Conservation (phyloP, 169 alveolate species). For the Eimeria zaria region DNA sequence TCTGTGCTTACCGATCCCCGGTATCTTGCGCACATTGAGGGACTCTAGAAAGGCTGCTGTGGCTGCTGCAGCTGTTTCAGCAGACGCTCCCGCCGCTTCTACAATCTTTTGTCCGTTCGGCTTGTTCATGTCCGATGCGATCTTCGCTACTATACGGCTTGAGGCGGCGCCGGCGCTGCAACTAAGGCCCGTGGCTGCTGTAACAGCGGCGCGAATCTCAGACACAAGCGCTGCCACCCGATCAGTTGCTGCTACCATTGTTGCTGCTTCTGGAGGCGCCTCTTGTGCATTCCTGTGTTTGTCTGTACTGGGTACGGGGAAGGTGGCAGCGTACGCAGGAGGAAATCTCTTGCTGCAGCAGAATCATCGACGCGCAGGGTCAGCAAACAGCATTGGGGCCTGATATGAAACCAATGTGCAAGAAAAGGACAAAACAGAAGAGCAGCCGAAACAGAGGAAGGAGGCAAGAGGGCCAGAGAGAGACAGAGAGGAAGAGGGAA, state of each 20-base stretch:
- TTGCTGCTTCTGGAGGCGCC: not conserved
- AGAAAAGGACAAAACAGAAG: not conserved
- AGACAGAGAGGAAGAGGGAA: not conserved
- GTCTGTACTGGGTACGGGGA: not conserved
- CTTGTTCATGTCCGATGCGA: conserved; percentile 78
- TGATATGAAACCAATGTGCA: not conserved
- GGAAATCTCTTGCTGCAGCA: conserved; percentile 24
- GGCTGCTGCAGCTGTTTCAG: conserved; percentile 42
- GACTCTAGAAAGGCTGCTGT: conserved; percentile 40
- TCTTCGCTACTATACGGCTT: conserved; percentile 77
- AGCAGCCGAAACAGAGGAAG: too few species aligned
- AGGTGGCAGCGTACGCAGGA: conserved; percentile 1
- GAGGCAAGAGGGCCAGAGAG: not conserved
- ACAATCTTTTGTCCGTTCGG: conserved; percentile 77
- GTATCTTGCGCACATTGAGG: conserved; percentile 73
- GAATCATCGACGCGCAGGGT: not conserved
- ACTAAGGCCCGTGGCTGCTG: conserved; percentile 63
- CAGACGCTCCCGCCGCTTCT: conserved; percentile 26
- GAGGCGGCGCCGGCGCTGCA: conserved; percentile 84
- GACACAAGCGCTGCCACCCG: conserved; percentile 63
- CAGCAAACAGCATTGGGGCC: not conserved
- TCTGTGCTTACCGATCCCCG: conserved; percentile 82
- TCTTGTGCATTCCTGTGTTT: not conserved
- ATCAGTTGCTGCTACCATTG: conserved; percentile 33
- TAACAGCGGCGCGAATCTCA: conserved; percentile 80